Percentiles rank a stretch among this genome's conserved stretches.
Conservation (phyloP, 2,329 filamentous ascomycete species). For the Cladophialophora immunda region DNA sequence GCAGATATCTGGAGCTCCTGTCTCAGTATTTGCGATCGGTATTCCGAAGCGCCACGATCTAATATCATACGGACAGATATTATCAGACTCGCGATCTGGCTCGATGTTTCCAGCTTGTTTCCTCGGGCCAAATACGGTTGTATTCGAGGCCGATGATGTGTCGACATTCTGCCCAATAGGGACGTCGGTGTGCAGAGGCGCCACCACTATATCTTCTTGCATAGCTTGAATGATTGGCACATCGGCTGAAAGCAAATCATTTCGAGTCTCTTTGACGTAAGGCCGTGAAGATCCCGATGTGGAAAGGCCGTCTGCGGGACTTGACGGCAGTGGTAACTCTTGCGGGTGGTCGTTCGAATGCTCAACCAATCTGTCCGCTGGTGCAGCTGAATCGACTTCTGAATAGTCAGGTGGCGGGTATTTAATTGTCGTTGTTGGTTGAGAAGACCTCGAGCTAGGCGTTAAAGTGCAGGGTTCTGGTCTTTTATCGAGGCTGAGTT, state of each 20-base stretch:
- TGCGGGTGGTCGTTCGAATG: constrained; percentile 7
- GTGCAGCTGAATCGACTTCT: constrained; percentile 15
- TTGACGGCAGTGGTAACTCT: constrained; percentile 8
- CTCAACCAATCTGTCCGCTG: constrained; percentile 13
- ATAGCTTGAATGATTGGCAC: constrained; percentile 10
- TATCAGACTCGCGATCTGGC: constrained; percentile 5
- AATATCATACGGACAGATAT: constrained; percentile 11
- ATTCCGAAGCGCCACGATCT: constrained; percentile 20
- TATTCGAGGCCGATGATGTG: not conserved
- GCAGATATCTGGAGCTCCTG: constrained; percentile 12
- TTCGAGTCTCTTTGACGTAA: constrained; percentile 2
- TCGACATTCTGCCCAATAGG: constrained; percentile 5
- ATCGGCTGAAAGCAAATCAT: constrained; percentile 11
- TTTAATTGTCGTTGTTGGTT: constrained; percentile 11
- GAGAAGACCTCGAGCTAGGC: constrained; percentile 18
- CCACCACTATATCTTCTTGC: constrained; percentile 4
- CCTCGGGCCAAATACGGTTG: not conserved
- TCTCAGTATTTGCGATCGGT: constrained; percentile 13
- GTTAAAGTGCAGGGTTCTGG: constrained; percentile 14
- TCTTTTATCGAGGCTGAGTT: not conserved
- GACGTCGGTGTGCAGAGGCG: constrained; percentile 12
- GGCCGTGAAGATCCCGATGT: constrained; percentile 8
- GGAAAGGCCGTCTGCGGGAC: constrained; percentile 1
- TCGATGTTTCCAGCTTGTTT: constrained; percentile 6
- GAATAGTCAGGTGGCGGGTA: constrained; percentile 7